Base-by-base conservation (phyloP, 176 grass and related monocot genomes). In the Lolium rigidum region DNA sequence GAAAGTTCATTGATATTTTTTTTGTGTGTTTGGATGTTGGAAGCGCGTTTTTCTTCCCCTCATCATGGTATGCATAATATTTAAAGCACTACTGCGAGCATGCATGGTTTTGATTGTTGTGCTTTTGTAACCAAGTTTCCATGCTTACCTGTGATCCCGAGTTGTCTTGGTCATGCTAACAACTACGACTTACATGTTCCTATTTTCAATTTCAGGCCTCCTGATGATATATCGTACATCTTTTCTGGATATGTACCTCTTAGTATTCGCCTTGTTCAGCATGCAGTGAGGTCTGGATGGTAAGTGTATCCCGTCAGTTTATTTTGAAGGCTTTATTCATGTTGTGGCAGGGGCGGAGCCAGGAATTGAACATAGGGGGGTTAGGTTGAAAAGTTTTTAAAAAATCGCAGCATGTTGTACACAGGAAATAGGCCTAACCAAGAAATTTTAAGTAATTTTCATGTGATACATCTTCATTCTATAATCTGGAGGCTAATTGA, bases 171-270 rank as follows among this genome's bases (percentile, higher is more conserved):
- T 74, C 20, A 68, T 66, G 1, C 1, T 39, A 18, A 80, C 79
- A 74, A 80, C 70, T 86, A 54, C 18, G 74, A 71, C 49, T 84
- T 70, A 56, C 22, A 44, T 90, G 17, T 85, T 79, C 43, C 64
- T 98, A 16, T 86, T 76, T 71, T 74, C 78, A 65, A 41, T 94
- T 39, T 89, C 94, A 95, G 97, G 63, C 97, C 92, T 69, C 91
- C 72, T 81, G 97, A 80, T 81, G 97, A 98, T 88, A 91, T 98
- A 92, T 92, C 94, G 2, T 98, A 98, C 76, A 95, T 98, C 80
- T 98, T 98, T 93, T 95, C 97, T 92, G 92, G 97, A 86, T 98
- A 98, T 26, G 97, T 94, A 20, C 97, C 97, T 91, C 93, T 98
- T 80, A 98, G 97, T 79, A 98, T 98, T 83, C 88, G 97, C 26